Percentiles rank a stretch among this genome's conserved stretches.
Evolutionary conservation across 352 stramenopile genomes (phyloP).

Genomic region (Globisporangium canariense): DNA sequence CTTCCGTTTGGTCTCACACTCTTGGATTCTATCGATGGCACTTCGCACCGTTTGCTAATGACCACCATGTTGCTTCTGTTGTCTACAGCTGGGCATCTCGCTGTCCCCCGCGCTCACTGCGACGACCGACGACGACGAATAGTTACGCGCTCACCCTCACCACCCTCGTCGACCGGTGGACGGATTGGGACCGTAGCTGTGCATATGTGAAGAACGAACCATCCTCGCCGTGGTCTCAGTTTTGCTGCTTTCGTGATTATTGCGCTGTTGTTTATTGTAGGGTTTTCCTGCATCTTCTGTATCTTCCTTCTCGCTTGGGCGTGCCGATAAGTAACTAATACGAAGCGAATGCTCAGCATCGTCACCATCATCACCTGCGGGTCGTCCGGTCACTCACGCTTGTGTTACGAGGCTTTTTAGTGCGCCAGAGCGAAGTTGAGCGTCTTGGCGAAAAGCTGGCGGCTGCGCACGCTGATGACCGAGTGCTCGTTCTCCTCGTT

Average conservation of each 20-base stretch:
- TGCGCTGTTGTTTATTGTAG: constrained; percentile 9
- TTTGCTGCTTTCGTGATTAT: constrained; percentile 20
- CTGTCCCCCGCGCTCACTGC: constrained; percentile 60
- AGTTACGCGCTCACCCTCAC: not conserved
- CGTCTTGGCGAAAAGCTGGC: constrained; percentile 74
- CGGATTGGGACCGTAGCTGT: not conserved
- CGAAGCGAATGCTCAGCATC: constrained; percentile 5
- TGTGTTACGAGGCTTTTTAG: constrained; percentile 7
- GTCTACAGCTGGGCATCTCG: constrained; percentile 50
- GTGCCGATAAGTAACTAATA: constrained; percentile 6
- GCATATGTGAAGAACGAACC: constrained; percentile 9
- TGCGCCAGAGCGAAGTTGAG: constrained; percentile 47
- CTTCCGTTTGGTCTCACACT: not conserved
- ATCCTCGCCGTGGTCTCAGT: constrained; percentile 26
- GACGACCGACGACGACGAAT: constrained; percentile 48
- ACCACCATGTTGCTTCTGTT: not conserved
- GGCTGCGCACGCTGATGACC: constrained; percentile 44
- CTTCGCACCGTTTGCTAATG: not conserved
- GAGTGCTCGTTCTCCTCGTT: constrained; percentile 43
- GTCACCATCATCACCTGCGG: not conserved
- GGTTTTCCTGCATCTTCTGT: constrained; percentile 7
- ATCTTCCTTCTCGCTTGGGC: not conserved
- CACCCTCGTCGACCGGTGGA: not conserved
- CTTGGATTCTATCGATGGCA: not conserved
- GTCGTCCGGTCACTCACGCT: not conserved